phyloP scores from a whole-genome alignment of 2,329 filamentous ascomycete genomes.

The Pseudogymnoascus sp. region DNA sequence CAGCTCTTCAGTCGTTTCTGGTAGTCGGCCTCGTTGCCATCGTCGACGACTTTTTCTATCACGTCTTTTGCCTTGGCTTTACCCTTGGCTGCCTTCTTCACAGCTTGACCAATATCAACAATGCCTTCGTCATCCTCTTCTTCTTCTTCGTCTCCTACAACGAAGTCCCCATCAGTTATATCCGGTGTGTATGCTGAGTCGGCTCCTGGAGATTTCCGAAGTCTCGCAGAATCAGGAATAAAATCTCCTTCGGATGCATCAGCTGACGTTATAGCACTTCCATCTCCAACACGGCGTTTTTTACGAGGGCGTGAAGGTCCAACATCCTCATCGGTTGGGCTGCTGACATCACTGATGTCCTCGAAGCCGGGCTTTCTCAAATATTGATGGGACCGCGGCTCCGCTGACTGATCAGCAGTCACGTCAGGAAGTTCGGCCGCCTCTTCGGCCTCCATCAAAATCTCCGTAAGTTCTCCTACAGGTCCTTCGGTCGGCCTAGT shows the following conservation, averaged over 20 bases:
- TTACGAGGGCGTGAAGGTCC: slow-evolving; percentile 52
- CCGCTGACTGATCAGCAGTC: slow-evolving; percentile 36
- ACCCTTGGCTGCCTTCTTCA: slow-evolving; percentile 27
- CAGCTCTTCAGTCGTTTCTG: slow-evolving; percentile 67
- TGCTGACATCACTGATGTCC: slow-evolving; percentile 34
- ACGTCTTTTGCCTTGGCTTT: slow-evolving; percentile 23
- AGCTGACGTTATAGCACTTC: slow-evolving; percentile 32
- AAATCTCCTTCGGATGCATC: slow-evolving; percentile 23
- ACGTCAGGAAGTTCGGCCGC: slow-evolving; percentile 32
- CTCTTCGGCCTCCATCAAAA: slow-evolving; percentile 70
- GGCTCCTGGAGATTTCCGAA: slow-evolving; percentile 21
- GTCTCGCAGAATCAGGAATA: slow-evolving; percentile 17
- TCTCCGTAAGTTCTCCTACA: slow-evolving; percentile 64
- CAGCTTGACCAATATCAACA: slow-evolving; percentile 30
- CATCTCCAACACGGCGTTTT: slow-evolving; percentile 37
- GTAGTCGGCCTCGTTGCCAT: slow-evolving; percentile 80
- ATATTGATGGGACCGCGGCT: slow-evolving; percentile 59
- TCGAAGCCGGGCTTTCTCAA: slow-evolving; percentile 66
- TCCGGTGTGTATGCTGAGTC: slow-evolving; percentile 29
- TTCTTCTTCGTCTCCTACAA: slow-evolving; percentile 29
- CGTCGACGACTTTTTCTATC: slow-evolving; percentile 50
- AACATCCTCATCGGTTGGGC: slow-evolving; percentile 36
- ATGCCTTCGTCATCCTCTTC: slow-evolving; percentile 31
- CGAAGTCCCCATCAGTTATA: slow-evolving; percentile 19
- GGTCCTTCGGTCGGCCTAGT: slow-evolving; percentile 48